Percentiles rank a stretch among this genome's conserved stretches.
These are phyloP conservation scores for Xerocomus brunneocitrinus DNA, from an alignment of 768 basidiomycete genomes.

Conservation along the genomic window DNA sequence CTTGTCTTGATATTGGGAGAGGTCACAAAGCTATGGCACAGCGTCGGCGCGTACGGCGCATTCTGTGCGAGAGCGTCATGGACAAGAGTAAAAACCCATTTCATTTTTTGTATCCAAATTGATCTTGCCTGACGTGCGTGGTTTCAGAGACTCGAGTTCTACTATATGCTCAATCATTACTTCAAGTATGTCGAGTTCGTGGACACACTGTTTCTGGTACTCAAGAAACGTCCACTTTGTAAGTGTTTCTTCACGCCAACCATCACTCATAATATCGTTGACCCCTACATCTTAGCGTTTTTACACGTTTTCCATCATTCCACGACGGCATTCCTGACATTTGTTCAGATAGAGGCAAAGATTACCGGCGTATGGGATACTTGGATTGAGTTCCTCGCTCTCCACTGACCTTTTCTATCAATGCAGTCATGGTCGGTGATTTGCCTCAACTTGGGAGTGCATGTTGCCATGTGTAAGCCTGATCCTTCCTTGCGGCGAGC, in stretches of 20 bases:
- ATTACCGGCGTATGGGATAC: conserved; percentile 65
- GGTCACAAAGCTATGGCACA: conserved; percentile 67
- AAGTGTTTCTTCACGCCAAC: conserved; percentile 26
- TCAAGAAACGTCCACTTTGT: conserved; percentile 97
- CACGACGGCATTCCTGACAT: conserved; percentile 89
- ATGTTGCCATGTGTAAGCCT: conserved; percentile 90
- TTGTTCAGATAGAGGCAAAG: conserved; percentile 82
- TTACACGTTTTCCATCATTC: conserved; percentile 98
- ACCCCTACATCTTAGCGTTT: conserved; percentile 55
- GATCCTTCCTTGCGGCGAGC: neutral
- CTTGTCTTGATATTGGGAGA: conserved; percentile 83
- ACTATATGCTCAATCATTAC: conserved; percentile 97
- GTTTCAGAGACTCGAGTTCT: conserved; percentile 77
- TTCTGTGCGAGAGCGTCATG: conserved; percentile 73
- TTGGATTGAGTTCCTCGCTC: neutral
- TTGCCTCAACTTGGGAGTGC: conserved; percentile 79
- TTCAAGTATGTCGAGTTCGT: conserved; percentile 94
- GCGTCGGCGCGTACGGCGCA: conserved; percentile 65
- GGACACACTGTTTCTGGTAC: conserved; percentile 91
- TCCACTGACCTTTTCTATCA: conserved; percentile 2
- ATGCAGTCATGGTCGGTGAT: conserved; percentile 87
- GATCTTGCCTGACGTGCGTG: conserved; percentile 1
- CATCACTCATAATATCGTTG: neutral
- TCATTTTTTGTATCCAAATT: neutral
- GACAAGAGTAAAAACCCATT: conserved; percentile 63